Conservation (phyloP, 106 monocot genomes). For the Xerophyta viscosa region DNA sequence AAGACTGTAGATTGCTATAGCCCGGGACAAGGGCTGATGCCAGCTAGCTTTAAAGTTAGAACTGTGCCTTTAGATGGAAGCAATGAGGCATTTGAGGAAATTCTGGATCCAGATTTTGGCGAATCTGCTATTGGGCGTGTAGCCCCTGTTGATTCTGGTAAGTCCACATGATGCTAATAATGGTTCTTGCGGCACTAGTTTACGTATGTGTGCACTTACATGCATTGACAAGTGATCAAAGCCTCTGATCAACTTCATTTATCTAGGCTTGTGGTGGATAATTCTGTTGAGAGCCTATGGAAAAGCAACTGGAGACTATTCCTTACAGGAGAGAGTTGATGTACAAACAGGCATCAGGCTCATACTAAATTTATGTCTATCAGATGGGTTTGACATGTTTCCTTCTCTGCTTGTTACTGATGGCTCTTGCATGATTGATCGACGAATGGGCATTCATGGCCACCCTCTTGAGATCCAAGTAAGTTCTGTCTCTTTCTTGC, state of each 20-base stretch:
- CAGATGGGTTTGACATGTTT: constrained; percentile 99
- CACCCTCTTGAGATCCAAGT: constrained; percentile 99
- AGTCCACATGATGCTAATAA: no score
- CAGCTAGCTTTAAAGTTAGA: constrained; percentile 87
- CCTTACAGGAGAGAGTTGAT: constrained; percentile 81
- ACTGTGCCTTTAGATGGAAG: constrained; percentile 56
- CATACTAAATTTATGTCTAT: constrained; percentile 80
- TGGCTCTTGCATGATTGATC: constrained; percentile 98
- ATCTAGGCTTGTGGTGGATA: constrained; percentile 90
- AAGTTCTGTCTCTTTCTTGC: constrained; percentile 5
- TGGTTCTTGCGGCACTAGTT: not conserved
- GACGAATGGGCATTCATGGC: constrained; percentile 95
- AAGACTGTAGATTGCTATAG: constrained; percentile 97
- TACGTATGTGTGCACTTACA: not conserved
- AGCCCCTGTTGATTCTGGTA: constrained; percentile 93
- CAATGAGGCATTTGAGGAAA: constrained; percentile 63
- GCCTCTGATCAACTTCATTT: not conserved
- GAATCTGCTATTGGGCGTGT: constrained; percentile 90
- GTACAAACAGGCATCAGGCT: constrained; percentile 87
- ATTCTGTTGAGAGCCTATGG: constrained; percentile 92
- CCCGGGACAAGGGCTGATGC: constrained; percentile 96
- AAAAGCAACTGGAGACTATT: constrained; percentile 75
- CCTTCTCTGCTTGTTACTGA: constrained; percentile 90
- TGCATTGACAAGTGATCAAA: not conserved
- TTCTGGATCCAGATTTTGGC: constrained; percentile 91